phyloP scores from a whole-genome alignment of 139 green algal genomes.

The Deuterostichococcus epilithicus region DNA sequence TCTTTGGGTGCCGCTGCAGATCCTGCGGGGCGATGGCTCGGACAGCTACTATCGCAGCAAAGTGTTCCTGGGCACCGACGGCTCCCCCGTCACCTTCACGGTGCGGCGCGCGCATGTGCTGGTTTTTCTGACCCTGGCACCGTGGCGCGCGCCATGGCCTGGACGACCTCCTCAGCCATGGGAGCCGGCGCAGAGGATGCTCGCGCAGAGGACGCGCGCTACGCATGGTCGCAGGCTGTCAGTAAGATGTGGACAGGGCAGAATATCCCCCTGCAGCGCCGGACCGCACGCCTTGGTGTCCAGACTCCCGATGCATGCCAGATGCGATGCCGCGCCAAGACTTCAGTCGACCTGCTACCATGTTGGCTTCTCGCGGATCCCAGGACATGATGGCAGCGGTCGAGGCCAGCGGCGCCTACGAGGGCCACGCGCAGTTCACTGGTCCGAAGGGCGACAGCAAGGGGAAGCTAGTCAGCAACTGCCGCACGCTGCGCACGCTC shows the following conservation, averaged over 20 bases:
- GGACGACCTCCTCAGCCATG: no score
- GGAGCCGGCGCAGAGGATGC: no score
- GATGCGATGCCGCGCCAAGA: no score
- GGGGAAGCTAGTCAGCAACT: slow-evolving; percentile 74
- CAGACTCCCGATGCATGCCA: no score
- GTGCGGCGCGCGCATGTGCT: no score
- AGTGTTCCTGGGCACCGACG: slow-evolving; percentile 72
- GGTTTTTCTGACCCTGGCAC: no score
- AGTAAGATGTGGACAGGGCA: no score
- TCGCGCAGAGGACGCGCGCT: no score
- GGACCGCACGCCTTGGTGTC: no score
- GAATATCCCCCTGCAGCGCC: no score
- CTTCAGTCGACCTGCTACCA: background rate
- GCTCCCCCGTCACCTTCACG: slow-evolving; percentile 67
- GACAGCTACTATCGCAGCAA: slow-evolving; percentile 3
- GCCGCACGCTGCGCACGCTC: slow-evolving; percentile 48
- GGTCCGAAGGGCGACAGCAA: slow-evolving; percentile 21
- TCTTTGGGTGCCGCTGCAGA: slow-evolving; percentile 7
- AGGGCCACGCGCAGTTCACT: slow-evolving; percentile 38
- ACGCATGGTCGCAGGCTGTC: no score
- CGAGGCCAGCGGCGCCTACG: slow-evolving; percentile 20
- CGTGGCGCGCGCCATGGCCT: no score
- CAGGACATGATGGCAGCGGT: slow-evolving; percentile 60
- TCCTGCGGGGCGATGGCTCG: slow-evolving; percentile 28
- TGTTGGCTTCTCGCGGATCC: background rate